Percentiles rank a stretch among this genome's conserved stretches.
phyloP scores from a whole-genome alignment of 2,329 filamentous ascomycete species.

The Fusarium buxicola region DNA sequence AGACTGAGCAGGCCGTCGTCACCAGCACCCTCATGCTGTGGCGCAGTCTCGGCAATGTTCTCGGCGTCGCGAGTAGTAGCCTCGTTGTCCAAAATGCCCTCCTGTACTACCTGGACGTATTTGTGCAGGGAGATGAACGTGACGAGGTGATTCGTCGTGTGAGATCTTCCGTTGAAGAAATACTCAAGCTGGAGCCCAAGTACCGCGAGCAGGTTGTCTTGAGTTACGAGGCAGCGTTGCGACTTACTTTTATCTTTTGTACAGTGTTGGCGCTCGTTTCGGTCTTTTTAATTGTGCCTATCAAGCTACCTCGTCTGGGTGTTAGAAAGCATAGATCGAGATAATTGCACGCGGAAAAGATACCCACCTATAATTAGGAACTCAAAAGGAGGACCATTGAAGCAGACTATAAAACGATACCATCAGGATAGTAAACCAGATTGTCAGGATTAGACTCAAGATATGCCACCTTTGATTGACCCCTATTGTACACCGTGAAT shows the following conservation, averaged over 20 bases:
- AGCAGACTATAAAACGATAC: conserved; percentile 15
- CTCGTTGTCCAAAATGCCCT: conserved; percentile 80
- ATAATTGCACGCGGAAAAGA: not conserved
- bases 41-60: conserved; percentile 76
- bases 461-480: conserved; percentile 31
- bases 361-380: not conserved
- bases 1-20: conserved; percentile 74
- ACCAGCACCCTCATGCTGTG: conserved; percentile 78
- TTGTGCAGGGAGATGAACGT: conserved; percentile 70
- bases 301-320: conserved; percentile 66
- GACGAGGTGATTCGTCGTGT: conserved; percentile 64
- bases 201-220: conserved; percentile 66
- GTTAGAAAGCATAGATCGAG: conserved; percentile 49
- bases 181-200: conserved; percentile 57
- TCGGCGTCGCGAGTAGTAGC: conserved; percentile 79
- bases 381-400: conserved; percentile 7
- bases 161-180: conserved; percentile 65
- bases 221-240: conserved; percentile 65
- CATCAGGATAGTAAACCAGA: conserved; percentile 19
- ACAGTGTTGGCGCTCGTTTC: conserved; percentile 61
- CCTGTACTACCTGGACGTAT: conserved; percentile 65
- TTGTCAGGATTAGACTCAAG: conserved; percentile 32
- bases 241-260: conserved; percentile 59
- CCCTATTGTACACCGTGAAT: conserved; percentile 40
- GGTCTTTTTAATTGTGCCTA: conserved; percentile 59